Conservation (phyloP, 257 asterid genomes). For the Verbascum thapsus region DNA sequence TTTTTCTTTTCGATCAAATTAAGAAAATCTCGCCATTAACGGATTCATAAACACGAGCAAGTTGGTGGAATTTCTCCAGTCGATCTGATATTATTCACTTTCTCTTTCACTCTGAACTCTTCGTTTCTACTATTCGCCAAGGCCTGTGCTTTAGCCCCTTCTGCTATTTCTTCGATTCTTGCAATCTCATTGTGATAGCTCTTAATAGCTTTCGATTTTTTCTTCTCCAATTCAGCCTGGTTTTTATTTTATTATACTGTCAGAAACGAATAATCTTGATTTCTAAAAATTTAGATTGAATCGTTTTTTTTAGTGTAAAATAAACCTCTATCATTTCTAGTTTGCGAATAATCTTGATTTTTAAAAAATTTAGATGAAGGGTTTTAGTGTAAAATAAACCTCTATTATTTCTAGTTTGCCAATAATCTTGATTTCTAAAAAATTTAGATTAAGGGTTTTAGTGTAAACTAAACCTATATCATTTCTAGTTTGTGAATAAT, state of each 20-base stretch:
- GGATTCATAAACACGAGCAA: slow-evolving; percentile 37
- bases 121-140: slow-evolving; percentile 37
- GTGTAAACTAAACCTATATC: slow-evolving; percentile 27
- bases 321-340: not conserved
- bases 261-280: not conserved
- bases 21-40: not conserved
- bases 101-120: slow-evolving; percentile 40
- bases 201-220: slow-evolving; percentile 32
- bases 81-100: slow-evolving; percentile 43
- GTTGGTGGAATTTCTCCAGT: slow-evolving; percentile 40
- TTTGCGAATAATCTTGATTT: slow-evolving; percentile 34
- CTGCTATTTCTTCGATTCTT: slow-evolving; percentile 43
- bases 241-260: not conserved
- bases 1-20: not conserved
- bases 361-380: not conserved
- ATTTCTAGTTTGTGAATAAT: not conserved
- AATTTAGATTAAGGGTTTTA: not conserved
- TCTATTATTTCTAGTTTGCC: too few species aligned
- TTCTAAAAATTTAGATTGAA: not conserved
- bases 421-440: too few species aligned
- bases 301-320: too few species aligned
- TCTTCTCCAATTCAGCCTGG: slow-evolving; percentile 38
- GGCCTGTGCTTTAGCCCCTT: slow-evolving; percentile 43
- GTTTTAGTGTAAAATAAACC: too few species aligned
- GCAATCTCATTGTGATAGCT: slow-evolving; percentile 26